phyloP scores from a whole-genome alignment of 2,329 filamentous ascomycete genomes.

The Harringtonia lauricola region DNA sequence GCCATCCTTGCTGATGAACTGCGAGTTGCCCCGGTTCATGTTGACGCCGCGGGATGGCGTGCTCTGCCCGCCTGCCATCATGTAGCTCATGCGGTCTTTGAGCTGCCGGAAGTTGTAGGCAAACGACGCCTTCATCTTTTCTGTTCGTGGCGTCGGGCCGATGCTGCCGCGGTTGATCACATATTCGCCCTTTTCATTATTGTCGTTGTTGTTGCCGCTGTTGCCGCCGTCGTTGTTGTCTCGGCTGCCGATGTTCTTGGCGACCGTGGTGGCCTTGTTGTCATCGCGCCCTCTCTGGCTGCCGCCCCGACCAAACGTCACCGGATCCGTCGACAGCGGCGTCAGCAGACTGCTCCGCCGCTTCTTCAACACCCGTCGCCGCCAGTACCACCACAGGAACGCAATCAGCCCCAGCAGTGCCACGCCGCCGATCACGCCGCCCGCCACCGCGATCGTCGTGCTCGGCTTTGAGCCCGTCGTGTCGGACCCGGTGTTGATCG shows the following conservation, averaged over 20 bases:
- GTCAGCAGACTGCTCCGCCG: constrained; percentile 38
- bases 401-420: constrained; percentile 32
- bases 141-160: constrained; percentile 34
- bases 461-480: constrained; percentile 13
- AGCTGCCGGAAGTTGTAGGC: constrained; percentile 24
- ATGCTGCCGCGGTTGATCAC: constrained; percentile 33
- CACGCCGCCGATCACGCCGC: constrained; percentile 38
- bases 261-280: no score
- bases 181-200: constrained; percentile 21
- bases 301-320: neutral
- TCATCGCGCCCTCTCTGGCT: neutral
- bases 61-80: constrained; percentile 15
- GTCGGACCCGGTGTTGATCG: constrained; percentile 1
- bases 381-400: constrained; percentile 40
- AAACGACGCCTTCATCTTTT: constrained; percentile 28
- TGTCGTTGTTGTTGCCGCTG: neutral
- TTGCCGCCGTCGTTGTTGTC: no score
- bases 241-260: no score
- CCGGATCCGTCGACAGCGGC: constrained; percentile 27
- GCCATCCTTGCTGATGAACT: constrained; percentile 32
- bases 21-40: constrained; percentile 41
- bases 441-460: constrained; percentile 34
- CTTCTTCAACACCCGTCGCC: constrained; percentile 28
- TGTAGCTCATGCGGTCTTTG: constrained; percentile 21
- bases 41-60: constrained; percentile 28